Evolutionary conservation across 1,284 basidiomycete species (phyloP).

Genomic region (Ustilago trichophora): DNA sequence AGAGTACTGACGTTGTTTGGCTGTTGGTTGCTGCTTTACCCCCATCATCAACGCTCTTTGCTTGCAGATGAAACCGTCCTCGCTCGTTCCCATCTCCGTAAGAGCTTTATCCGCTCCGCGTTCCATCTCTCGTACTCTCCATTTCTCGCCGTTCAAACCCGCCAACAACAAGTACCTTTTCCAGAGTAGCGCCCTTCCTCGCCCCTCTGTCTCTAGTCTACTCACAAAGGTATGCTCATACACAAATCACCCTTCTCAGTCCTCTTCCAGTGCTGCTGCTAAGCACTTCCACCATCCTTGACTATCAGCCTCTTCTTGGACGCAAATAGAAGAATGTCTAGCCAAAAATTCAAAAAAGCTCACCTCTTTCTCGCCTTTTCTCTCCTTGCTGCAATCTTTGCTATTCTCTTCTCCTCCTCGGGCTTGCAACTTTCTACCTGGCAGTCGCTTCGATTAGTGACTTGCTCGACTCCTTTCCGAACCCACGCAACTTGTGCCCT

Average conservation of each 20-base stretch:
- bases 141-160: neutral
- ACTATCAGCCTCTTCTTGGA: neutral
- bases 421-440: neutral
- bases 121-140: neutral
- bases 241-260: neutral
- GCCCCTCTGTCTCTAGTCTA: slow-evolving; percentile 4
- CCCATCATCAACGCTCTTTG: slow-evolving; percentile 33
- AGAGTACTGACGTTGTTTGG: slow-evolving; percentile 1
- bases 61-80: slow-evolving; percentile 32
- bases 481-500: slow-evolving; percentile 40
- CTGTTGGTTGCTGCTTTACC: slow-evolving; percentile 1
- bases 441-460: slow-evolving; percentile 28
- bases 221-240: slow-evolving; percentile 31
- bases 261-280: neutral
- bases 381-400: slow-evolving; percentile 18
- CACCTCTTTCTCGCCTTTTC: slow-evolving; percentile 24
- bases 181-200: slow-evolving; percentile 5
- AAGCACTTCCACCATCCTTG: no score
- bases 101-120: slow-evolving; percentile 19
- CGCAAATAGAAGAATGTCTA: no score
- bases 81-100: slow-evolving; percentile 15
- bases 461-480: slow-evolving; percentile 14
- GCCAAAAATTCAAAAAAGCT: slow-evolving; percentile 29
- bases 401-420: slow-evolving; percentile 5
- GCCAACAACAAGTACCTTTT: slow-evolving; percentile 1